phyloP scores from a whole-genome alignment of 2,329 filamentous ascomycete genomes.

The Clonostachys rhizophaga region DNA sequence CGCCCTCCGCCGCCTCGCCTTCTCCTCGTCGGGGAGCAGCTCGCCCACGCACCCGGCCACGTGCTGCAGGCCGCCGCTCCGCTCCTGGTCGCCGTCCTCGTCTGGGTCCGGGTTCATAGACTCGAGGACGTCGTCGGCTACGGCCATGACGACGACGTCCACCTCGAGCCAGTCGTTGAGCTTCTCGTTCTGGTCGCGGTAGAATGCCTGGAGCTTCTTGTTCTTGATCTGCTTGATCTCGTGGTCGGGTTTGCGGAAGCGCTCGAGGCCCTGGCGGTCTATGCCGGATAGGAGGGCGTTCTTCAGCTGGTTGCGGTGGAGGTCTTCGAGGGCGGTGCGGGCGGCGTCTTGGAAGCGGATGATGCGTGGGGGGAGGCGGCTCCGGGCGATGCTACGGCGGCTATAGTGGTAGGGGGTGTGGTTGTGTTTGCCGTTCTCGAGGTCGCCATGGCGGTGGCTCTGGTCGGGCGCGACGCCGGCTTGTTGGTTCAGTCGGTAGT shows the following conservation, averaged over 20 bases:
- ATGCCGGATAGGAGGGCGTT: conserved; percentile 18
- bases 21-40: conserved; percentile 22
- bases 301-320: conserved; percentile 20
- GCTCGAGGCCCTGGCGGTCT: conserved; percentile 16
- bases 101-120: conserved; percentile 25
- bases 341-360: conserved; percentile 23
- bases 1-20: conserved; percentile 13
- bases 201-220: conserved; percentile 18
- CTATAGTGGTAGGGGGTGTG: not conserved
- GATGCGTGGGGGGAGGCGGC: conserved; percentile 5
- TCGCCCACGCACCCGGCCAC: conserved; percentile 20
- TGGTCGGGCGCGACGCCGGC: not conserved
- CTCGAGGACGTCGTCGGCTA: conserved; percentile 24
- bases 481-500: not conserved
- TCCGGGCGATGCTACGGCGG: not conserved
- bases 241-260: conserved; percentile 17
- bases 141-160: conserved; percentile 22
- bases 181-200: conserved; percentile 19
- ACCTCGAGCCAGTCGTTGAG: conserved; percentile 27
- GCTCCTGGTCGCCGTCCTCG: conserved; percentile 22
- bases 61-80: conserved; percentile 18
- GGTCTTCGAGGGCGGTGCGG: conserved; percentile 18
- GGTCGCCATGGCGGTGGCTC: not conserved
- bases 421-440: not conserved
- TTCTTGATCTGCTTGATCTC: conserved; percentile 19